Evolutionary conservation across 306 rosid genomes (phyloP).

Genomic region (Glycyrrhiza uralensis): DNA sequence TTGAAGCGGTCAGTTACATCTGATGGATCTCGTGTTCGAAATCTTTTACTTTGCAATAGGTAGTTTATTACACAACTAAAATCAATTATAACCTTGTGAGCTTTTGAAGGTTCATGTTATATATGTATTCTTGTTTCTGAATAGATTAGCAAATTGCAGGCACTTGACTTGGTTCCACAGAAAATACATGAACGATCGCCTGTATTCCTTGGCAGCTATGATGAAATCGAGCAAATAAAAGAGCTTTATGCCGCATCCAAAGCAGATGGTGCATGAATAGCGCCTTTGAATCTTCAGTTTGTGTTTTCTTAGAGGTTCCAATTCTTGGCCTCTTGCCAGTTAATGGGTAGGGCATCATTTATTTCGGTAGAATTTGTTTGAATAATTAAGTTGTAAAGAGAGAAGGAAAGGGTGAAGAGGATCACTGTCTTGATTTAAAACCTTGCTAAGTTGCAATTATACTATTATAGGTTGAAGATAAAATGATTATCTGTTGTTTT

Average conservation of each 20-base stretch:
- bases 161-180: slow-evolving; percentile 78
- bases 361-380: background rate
- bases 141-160: slow-evolving; percentile 38
- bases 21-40: background rate
- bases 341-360: background rate
- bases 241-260: slow-evolving; percentile 53
- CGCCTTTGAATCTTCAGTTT: background rate
- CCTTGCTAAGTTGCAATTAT: background rate
- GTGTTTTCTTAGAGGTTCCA: background rate
- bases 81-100: background rate
- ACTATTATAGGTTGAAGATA: background rate
- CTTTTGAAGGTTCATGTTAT: background rate
- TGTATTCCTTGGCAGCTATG: slow-evolving; percentile 76
- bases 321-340: background rate
- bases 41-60: background rate
- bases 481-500: background rate
- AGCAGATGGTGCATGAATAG: slow-evolving; percentile 31
- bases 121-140: background rate
- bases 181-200: slow-evolving; percentile 80
- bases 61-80: background rate
- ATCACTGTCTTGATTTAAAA: background rate
- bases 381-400: background rate
- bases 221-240: slow-evolving; percentile 75
- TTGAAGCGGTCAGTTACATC: background rate
- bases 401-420: background rate